Base-by-base conservation (phyloP, 2,329 filamentous ascomycete genomes). In the Calonectria montana region DNA sequence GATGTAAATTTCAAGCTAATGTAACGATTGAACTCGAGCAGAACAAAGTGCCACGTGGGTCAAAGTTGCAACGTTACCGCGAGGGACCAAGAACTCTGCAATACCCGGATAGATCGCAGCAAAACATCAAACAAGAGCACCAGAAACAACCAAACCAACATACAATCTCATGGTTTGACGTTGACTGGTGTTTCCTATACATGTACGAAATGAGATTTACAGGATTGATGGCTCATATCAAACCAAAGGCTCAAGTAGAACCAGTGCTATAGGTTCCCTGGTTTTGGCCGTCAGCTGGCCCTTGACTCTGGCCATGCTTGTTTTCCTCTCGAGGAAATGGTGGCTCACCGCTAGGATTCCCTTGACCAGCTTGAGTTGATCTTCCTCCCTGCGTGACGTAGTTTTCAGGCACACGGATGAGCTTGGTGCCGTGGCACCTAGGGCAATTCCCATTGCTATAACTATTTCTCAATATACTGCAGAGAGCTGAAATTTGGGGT, bases 401-500 rank as follows among this genome's bases (percentile, higher is more conserved):
- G 27, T 59, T 64, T 16, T 77, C 74, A 15, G 77, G 76, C 8
- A 79, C 77, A 39, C 67, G 62, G 6, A 75, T 74, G 31, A 79
- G 59, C 27, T 79, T 79, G 57, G 72, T 77, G 39, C 77, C 77
- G 21, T 75, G 55, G n/a, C 77, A 79, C n/a, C 71, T 69, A 65
- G 74, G 48, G 21, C 77, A 79, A 57, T 63, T 21, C n/a, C 68
- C 43, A 25, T 48, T 37, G 15, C 71, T 73, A 29, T 10, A 13
- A 23, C 4, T 16, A 15, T 55, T 43, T 76, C 61, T 72, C 35
- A 68, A 47, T 13, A 68, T 23, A 27, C 16, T 9, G 2, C 35
- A 43, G 65, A 57, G 12, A 62, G 8, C 3, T 10, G 16, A 39
- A 61, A 13, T 15, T 6, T 29, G 16, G 43, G 6, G 12, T 29